phyloP scores from a whole-genome alignment of 2,329 filamentous ascomycete species.

The Dothidotthia symphoricarpi region DNA sequence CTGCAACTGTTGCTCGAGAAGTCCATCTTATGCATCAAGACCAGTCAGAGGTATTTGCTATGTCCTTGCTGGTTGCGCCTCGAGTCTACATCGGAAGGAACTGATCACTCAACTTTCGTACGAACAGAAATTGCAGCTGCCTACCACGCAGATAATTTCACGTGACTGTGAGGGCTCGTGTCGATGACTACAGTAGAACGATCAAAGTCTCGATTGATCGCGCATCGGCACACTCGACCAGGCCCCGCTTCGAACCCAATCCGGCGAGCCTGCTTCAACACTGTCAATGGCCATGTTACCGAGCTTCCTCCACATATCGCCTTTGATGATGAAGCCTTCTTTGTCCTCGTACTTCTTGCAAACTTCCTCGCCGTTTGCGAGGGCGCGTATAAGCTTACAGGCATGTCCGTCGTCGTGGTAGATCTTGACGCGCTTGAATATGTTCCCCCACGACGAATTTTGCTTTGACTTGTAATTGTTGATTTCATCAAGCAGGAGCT shows the following conservation, averaged over 20 bases:
- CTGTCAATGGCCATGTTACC: slow-evolving; percentile 63
- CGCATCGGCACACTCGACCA: slow-evolving; percentile 54
- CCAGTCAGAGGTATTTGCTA: too few species aligned
- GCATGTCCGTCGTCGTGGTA: slow-evolving; percentile 76
- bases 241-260: slow-evolving; percentile 63
- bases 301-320: slow-evolving; percentile 60
- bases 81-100: too few species aligned
- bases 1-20: too few species aligned
- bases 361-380: slow-evolving; percentile 61
- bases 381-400: slow-evolving; percentile 69
- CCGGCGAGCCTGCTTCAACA: slow-evolving; percentile 53
- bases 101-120: too few species aligned
- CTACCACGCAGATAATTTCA: too few species aligned
- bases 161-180: too few species aligned
- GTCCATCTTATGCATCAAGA: too few species aligned
- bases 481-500: slow-evolving; percentile 61
- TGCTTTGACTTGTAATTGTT: slow-evolving; percentile 56
- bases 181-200: too few species aligned
- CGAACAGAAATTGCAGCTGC: too few species aligned
- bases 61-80: too few species aligned
- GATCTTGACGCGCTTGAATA: slow-evolving; percentile 48
- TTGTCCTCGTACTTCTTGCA: slow-evolving; percentile 48
- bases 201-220: slow-evolving; percentile 25
- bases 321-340: slow-evolving; percentile 52
- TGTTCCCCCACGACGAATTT: slow-evolving; percentile 41